Evolutionary conservation across 495 filamentous ascomycete species (phyloP).

Genomic region (Penicillium antarcticum): DNA sequence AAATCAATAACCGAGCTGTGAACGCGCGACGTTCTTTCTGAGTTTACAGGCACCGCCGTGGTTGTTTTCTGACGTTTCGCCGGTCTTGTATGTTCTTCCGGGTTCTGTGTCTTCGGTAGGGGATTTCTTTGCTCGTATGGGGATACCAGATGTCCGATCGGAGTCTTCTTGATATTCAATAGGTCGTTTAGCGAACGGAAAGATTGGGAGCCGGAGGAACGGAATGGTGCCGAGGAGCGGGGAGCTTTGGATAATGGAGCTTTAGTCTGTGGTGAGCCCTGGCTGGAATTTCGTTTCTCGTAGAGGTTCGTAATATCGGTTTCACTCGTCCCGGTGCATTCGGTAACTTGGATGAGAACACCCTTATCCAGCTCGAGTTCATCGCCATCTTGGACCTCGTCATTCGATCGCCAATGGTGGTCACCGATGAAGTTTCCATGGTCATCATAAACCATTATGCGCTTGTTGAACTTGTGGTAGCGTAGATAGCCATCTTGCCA

Average conservation of each 20-base stretch:
- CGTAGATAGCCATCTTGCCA: slow-evolving; percentile 91
- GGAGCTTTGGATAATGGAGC: slow-evolving; percentile 9
- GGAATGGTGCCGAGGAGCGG: slow-evolving; percentile 19
- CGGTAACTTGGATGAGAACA: slow-evolving; percentile 74
- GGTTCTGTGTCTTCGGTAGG: neutral
- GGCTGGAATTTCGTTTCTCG: slow-evolving; percentile 52
- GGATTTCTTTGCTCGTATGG: slow-evolving; percentile 45
- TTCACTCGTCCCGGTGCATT: slow-evolving; percentile 65
- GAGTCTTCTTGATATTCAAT: slow-evolving; percentile 52
- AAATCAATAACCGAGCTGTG: slow-evolving; percentile 21
- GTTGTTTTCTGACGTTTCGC: slow-evolving; percentile 47
- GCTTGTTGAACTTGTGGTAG: slow-evolving; percentile 88
- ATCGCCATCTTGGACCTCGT: slow-evolving; percentile 68
- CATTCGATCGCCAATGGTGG: slow-evolving; percentile 70
- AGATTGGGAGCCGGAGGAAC: slow-evolving; percentile 26
- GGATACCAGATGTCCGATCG: slow-evolving; percentile 44
- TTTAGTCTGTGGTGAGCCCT: slow-evolving; percentile 21
- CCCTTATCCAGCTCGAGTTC: slow-evolving; percentile 77
- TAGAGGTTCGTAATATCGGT: slow-evolving; percentile 74
- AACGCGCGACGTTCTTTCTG: neutral
- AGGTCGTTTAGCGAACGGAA: slow-evolving; percentile 55
- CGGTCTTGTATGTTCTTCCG: slow-evolving; percentile 24
- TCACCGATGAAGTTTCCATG: slow-evolving; percentile 79
- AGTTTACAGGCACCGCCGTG: slow-evolving; percentile 1
- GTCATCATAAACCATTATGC: slow-evolving; percentile 87